phyloP scores from a whole-genome alignment of 306 rosid species.

The Pyrus bretschneideri region DNA sequence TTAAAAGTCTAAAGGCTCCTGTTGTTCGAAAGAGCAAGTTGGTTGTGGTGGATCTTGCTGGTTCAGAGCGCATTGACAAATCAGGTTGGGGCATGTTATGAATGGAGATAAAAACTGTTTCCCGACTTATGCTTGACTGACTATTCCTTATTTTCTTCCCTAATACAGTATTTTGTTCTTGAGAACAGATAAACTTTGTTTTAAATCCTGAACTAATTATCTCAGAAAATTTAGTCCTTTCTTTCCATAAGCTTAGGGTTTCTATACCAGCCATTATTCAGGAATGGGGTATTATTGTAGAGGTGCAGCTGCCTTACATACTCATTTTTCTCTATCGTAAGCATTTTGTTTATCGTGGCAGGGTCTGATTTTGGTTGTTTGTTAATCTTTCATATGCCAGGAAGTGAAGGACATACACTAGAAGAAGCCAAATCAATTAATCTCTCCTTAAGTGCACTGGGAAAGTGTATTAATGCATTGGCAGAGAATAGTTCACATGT shows the following conservation, averaged over 20 bases:
- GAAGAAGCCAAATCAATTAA: conserved; percentile 98
- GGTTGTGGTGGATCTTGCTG: conserved; percentile 98
- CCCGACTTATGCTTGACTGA: neutral
- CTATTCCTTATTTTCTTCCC: conserved; percentile 12
- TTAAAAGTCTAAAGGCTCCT: conserved; percentile 68
- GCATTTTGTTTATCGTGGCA: neutral
- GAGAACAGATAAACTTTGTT: neutral
- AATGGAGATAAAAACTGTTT: neutral
- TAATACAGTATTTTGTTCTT: neutral
- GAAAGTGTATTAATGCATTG: conserved; percentile 89
- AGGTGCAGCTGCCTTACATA: neutral
- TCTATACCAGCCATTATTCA: neutral
- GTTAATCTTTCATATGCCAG: conserved; percentile 39
- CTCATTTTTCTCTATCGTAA: neutral
- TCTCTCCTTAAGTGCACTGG: conserved; percentile 91
- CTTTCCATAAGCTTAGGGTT: neutral
- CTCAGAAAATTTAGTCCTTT: neutral
- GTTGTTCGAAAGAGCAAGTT: conserved; percentile 80
- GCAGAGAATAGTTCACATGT: conserved; percentile 94
- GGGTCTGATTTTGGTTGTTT: conserved; percentile 4
- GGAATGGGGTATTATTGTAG: neutral
- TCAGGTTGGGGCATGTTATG: conserved; percentile 57
- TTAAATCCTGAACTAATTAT: neutral
- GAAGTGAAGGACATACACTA: conserved; percentile 96
- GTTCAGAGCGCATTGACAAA: conserved; percentile 94